Evolutionary conservation across 2,329 filamentous ascomycete genomes (phyloP).

Genomic region (Arthrocladium fulminans): DNA sequence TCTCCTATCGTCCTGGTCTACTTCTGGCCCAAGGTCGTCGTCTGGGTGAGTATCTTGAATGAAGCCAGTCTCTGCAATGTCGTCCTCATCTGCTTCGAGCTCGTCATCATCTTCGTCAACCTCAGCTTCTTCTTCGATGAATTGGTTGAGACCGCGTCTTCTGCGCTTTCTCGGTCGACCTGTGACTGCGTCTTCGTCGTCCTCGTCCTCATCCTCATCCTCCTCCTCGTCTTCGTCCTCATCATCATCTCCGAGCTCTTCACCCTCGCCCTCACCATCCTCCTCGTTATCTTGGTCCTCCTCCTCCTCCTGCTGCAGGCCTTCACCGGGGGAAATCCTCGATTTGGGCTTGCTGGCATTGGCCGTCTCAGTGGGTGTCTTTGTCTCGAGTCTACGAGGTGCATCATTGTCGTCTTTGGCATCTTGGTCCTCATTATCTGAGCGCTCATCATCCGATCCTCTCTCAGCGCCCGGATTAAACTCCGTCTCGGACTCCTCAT

Average conservation of each 20-base stretch:
- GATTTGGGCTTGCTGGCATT: slow-evolving; percentile 10
- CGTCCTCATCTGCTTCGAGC: slow-evolving; percentile 79
- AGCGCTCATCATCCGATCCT: slow-evolving; percentile 52
- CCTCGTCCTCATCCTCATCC: slow-evolving; percentile 50
- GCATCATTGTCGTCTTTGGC: slow-evolving; percentile 16
- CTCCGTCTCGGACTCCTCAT: slow-evolving; percentile 65
- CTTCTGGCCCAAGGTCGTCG: slow-evolving; percentile 67
- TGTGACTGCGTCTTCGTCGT: slow-evolving; percentile 31
- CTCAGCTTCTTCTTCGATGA: slow-evolving; percentile 97
- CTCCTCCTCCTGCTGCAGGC: slow-evolving; percentile 39
- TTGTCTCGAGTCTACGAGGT: slow-evolving; percentile 12
- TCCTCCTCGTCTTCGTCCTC: slow-evolving; percentile 43
- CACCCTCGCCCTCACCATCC: slow-evolving; percentile 30
- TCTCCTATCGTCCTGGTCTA: slow-evolving; percentile 77
- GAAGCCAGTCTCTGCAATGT: slow-evolving; percentile 73
- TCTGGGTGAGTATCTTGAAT: slow-evolving; percentile 86
- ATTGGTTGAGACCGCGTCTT: slow-evolving; percentile 66
- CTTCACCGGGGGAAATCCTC: slow-evolving; percentile 32
- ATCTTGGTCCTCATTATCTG: slow-evolving; percentile 22
- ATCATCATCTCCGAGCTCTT: slow-evolving; percentile 41
- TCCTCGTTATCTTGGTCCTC: slow-evolving; percentile 30
- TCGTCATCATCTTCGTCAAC: slow-evolving; percentile 91
- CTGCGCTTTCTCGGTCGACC: slow-evolving; percentile 68
- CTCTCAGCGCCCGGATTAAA: slow-evolving; percentile 78
- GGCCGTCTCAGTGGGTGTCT: slow-evolving; percentile 8